Conservation (phyloP, 352 stramenopile genomes). For the Phytophthora chlamydospora region DNA sequence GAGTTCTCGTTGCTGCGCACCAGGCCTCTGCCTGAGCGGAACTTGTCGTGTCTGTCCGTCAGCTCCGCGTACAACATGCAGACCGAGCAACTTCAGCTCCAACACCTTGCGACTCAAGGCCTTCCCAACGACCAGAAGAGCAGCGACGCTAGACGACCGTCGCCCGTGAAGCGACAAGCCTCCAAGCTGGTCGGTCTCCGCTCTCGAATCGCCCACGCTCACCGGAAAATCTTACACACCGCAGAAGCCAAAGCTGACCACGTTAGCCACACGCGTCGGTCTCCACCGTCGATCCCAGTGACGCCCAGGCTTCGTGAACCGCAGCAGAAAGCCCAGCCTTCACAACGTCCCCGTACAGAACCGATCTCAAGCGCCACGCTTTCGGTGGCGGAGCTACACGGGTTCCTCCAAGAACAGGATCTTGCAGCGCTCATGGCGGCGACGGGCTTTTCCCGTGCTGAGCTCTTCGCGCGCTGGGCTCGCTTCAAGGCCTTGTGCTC, state of each 20-base stretch:
- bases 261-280: neutral
- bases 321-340: conserved; percentile 1
- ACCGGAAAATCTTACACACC: conserved; percentile 14
- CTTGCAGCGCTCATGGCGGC: conserved; percentile 44
- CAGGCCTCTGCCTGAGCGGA: conserved; percentile 46
- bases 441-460: conserved; percentile 63
- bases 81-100: conserved; percentile 46
- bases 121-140: conserved; percentile 1
- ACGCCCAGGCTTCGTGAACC: conserved; percentile 3
- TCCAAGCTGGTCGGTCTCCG: conserved; percentile 7
- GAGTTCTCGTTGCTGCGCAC: conserved; percentile 51
- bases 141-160: neutral
- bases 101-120: conserved; percentile 24
- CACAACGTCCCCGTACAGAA: conserved; percentile 3
- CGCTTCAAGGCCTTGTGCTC: conserved; percentile 79
- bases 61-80: conserved; percentile 55
- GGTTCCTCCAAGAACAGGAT: conserved; percentile 67
- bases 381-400: conserved; percentile 47
- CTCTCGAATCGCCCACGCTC: conserved; percentile 13
- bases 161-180: conserved; percentile 17
- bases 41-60: conserved; percentile 45
- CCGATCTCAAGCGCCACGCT: neutral
- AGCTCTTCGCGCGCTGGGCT: conserved; percentile 72
- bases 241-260: neutral
- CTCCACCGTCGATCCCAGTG: conserved; percentile 11